Evolutionary conservation across 805 yeast species (phyloP).

Genomic region (Saturnispora sanitii): DNA sequence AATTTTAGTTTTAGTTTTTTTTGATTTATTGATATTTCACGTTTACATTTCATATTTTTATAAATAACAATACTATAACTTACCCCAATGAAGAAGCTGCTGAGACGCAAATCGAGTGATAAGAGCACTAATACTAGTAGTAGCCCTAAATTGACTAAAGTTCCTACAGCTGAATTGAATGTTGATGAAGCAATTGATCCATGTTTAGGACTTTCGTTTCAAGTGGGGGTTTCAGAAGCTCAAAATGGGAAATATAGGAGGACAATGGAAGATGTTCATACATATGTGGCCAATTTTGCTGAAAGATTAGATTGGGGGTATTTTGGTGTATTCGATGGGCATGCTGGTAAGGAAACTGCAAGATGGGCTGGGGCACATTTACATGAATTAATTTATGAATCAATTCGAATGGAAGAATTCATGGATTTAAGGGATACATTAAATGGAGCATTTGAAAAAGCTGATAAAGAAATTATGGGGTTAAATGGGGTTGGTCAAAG

Average conservation of each 20-base stretch:
- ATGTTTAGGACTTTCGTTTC: conserved; percentile 53
- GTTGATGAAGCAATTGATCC: conserved; percentile 24
- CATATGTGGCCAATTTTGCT: conserved; percentile 87
- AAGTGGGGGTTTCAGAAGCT: conserved; percentile 89
- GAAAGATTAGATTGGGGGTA: conserved; percentile 88
- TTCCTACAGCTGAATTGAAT: not conserved
- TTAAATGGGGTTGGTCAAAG: conserved; percentile 55
- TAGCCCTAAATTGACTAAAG: too few species aligned
- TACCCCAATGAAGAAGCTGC: conserved; percentile 4
- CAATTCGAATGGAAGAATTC: conserved; percentile 37
- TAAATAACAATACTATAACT: too few species aligned
- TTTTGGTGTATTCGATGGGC: conserved; percentile 94
- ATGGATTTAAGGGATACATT: conserved; percentile 56
- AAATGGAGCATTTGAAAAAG: conserved; percentile 59
- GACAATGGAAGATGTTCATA: conserved; percentile 95
- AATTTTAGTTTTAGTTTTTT: too few species aligned
- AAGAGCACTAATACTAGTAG: not conserved
- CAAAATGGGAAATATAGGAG: conserved; percentile 70
- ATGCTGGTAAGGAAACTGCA: conserved; percentile 89
- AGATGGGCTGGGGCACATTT: conserved; percentile 88
- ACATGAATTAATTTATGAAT: conserved; percentile 57
- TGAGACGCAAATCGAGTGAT: not conserved
- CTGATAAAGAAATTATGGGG: conserved; percentile 58
- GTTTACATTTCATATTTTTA: not conserved
- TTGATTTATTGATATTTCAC: not conserved